A percentile compares a stretch with the other conserved stretches of the same genome.
Conservation (phyloP, 371 early-diverging fungal genomes). For the Mucor velutinosus region DNA sequence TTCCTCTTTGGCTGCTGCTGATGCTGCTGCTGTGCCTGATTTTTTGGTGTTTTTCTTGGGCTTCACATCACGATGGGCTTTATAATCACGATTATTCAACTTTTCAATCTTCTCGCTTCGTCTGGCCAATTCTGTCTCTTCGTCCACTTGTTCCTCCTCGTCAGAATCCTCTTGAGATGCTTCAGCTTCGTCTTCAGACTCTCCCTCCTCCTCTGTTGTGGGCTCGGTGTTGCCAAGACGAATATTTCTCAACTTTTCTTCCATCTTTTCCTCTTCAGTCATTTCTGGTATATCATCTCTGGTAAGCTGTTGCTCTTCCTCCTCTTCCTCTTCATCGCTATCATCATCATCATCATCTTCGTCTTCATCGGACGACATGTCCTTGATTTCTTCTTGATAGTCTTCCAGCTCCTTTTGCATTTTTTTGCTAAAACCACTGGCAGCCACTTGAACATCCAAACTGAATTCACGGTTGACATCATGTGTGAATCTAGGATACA, state of each 20-base stretch:
- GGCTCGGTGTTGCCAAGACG: conserved; percentile 47
- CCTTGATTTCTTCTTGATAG: conserved; percentile 57
- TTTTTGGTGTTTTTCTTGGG: conserved; percentile 33
- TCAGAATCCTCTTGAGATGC: conserved; percentile 4
- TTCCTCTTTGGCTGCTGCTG: conserved; percentile 45
- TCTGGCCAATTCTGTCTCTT: conserved; percentile 29
- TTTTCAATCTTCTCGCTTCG: conserved; percentile 30
- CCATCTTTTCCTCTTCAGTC: conserved; percentile 33
- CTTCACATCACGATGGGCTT: conserved; percentile 57
- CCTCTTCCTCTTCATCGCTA: conserved; percentile 38
- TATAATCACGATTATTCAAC: conserved; percentile 59
- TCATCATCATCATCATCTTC: conserved; percentile 31
- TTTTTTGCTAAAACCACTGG: conserved; percentile 92
- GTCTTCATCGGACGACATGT: conserved; percentile 44
- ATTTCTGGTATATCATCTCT: conserved; percentile 30
- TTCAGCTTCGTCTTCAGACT: conserved; percentile 32
- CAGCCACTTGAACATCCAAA: conserved; percentile 94
- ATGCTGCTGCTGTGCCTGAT: neutral
- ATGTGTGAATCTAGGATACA: conserved; percentile 87
- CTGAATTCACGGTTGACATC: conserved; percentile 85
- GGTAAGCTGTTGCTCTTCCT: conserved; percentile 10
- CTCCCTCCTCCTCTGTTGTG: conserved; percentile 32
- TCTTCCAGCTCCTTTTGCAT: conserved; percentile 87
- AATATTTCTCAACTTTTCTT: conserved; percentile 32
- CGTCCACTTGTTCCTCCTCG: conserved; percentile 31